Evolutionary conservation across 805 yeast genomes (phyloP).

Genomic region (Wickerhamiella nectarea): DNA sequence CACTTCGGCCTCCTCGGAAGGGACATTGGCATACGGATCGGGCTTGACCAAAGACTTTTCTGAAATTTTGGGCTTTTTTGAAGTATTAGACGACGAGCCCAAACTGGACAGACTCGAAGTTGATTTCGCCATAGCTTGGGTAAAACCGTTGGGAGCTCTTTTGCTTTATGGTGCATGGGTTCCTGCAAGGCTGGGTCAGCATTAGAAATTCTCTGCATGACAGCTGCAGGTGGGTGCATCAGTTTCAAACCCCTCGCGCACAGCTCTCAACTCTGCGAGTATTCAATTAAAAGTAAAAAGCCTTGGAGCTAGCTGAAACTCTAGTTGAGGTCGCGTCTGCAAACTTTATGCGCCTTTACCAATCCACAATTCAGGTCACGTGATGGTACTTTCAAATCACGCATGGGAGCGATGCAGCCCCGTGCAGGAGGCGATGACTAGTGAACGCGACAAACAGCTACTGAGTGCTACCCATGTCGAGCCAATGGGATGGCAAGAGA

Average conservation of each 20-base stretch:
- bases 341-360: no score
- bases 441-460: conserved; percentile 5
- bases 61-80: background rate
- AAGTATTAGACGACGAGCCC: background rate
- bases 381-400: no score
- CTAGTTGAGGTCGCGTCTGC: no score
- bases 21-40: conserved; percentile 22
- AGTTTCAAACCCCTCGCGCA: no score
- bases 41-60: conserved; percentile 5
- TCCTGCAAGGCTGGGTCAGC: background rate
- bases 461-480: background rate
- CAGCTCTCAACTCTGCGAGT: no score
- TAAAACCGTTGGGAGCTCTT: background rate
- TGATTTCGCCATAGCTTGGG: background rate
- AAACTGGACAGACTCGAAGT: background rate
- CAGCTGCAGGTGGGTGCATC: no score
- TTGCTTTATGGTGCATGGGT: background rate
- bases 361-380: no score
- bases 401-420: no score
- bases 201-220: background rate
- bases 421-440: no score
- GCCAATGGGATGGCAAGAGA: conserved; percentile 13
- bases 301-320: no score
- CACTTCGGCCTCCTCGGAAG: conserved; percentile 21
- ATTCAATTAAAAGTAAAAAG: no score